A percentile compares a stretch with the other conserved stretches of the same genome.
phyloP scores from a whole-genome alignment of 768 basidiomycete species.

The Amanita inopinata region DNA sequence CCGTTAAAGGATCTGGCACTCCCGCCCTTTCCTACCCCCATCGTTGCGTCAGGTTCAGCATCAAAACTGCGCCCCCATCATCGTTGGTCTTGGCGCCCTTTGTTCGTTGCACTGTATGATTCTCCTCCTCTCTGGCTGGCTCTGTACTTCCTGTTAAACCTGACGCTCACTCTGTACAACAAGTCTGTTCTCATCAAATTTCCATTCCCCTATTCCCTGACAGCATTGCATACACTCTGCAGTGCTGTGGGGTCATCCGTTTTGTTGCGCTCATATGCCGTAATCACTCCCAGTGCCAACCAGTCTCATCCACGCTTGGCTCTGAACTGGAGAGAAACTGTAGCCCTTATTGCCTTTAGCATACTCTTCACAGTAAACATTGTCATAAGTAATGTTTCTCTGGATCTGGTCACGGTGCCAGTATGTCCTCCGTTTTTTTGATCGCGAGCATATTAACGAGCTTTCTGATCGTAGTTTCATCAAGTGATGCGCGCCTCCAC shows the following conservation, averaged over 20 bases:
- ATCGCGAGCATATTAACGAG: too few species aligned
- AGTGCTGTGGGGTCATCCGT: conserved; percentile 74
- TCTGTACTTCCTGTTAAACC: conserved; percentile 86
- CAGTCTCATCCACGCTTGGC: conserved; percentile 10
- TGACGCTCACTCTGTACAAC: conserved; percentile 90
- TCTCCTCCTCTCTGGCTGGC: conserved; percentile 47
- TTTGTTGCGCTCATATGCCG: conserved; percentile 32
- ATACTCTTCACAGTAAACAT: conserved; percentile 91
- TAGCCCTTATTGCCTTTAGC: conserved; percentile 74
- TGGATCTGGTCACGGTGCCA: conserved; percentile 83
- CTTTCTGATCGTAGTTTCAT: conserved; percentile 60
- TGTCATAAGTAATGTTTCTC: conserved; percentile 84
- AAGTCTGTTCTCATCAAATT: conserved; percentile 87
- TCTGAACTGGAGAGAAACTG: conserved; percentile 43
- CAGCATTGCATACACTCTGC: conserved; percentile 83
- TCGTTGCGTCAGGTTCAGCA: neutral
- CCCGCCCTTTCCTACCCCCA: neutral
- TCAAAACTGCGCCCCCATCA: neutral
- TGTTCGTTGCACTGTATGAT: conserved; percentile 1
- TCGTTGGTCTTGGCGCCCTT: neutral
- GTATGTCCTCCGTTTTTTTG: conserved; percentile 50
- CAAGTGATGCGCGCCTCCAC: conserved; percentile 92
- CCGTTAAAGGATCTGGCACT: neutral
- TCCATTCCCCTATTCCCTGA: conserved; percentile 93
- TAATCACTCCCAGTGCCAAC: conserved; percentile 9